Percentiles rank a stretch among this genome's conserved stretches.
These are phyloP conservation scores for Cladosporium sp. DNA, from an alignment of 2,329 filamentous ascomycete species.

Conservation along the genomic window DNA sequence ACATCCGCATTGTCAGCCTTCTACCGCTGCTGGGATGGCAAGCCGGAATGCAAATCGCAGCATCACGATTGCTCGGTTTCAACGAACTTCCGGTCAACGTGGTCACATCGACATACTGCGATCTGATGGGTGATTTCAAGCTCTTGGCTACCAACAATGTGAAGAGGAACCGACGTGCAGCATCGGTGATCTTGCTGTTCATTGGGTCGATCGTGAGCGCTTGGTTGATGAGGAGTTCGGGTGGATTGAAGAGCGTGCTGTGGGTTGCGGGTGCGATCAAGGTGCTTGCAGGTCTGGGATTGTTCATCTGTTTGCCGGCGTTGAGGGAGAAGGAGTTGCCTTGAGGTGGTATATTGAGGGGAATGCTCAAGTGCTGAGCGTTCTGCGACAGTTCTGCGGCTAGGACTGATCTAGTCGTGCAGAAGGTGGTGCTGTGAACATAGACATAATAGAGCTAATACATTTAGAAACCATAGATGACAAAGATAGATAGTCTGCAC, in stretches of 20 bases:
- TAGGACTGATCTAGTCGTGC: not conserved
- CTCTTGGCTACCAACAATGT: slow-evolving; percentile 53
- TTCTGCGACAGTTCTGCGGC: not conserved
- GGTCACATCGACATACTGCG: slow-evolving; percentile 58
- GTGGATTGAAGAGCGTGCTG: slow-evolving; percentile 46
- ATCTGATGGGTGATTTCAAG: slow-evolving; percentile 55
- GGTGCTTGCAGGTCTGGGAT: slow-evolving; percentile 41
- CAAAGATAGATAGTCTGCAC: not conserved
- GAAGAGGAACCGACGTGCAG: slow-evolving; percentile 54
- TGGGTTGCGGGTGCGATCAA: slow-evolving; percentile 54
- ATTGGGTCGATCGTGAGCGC: slow-evolving; percentile 52
- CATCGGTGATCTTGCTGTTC: slow-evolving; percentile 50
- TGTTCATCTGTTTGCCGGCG: slow-evolving; percentile 38
- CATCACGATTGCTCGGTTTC: slow-evolving; percentile 53
- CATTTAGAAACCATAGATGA: not conserved
- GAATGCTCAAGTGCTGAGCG: slow-evolving; percentile 7
- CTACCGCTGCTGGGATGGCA: slow-evolving; percentile 55
- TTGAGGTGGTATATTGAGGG: not conserved
- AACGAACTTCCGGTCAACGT: slow-evolving; percentile 59
- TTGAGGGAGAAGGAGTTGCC: slow-evolving; percentile 22
- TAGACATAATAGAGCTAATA: not conserved
- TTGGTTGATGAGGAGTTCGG: slow-evolving; percentile 50
- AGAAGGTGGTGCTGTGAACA: not conserved
- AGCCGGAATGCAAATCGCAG: slow-evolving; percentile 56
- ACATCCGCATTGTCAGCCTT: slow-evolving; percentile 50